Percentiles rank a stretch among this genome's conserved stretches.
These are phyloP conservation scores for Panicum hallii DNA, from an alignment of 202 grass and related monocot species.

Conservation along the genomic window DNA sequence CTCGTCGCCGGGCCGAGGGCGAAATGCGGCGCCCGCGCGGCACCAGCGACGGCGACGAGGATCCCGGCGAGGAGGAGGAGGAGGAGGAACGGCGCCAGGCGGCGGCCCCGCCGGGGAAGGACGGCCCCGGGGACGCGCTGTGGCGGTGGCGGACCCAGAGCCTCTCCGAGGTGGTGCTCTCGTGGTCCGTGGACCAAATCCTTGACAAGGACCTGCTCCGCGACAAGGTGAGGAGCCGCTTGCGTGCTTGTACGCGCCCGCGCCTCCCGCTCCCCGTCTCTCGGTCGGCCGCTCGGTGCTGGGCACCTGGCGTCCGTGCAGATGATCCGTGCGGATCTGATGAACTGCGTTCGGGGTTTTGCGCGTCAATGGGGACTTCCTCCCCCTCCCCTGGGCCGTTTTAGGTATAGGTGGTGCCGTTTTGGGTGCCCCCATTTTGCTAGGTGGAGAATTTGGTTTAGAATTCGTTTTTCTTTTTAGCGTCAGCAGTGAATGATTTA, in stretches of 20 bases:
- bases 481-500: not conserved
- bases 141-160: constrained; percentile 44
- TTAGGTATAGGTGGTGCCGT: constrained; percentile 1
- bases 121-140: constrained; percentile 28
- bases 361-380: not conserved
- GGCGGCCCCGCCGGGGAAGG: not conserved
- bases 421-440: constrained; percentile 24
- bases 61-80: constrained; percentile 36
- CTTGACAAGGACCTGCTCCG: constrained; percentile 70
- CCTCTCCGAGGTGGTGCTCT: constrained; percentile 63
- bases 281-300: constrained; percentile 24
- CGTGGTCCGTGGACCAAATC: constrained; percentile 76
- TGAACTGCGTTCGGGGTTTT: constrained; percentile 14
- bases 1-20: constrained; percentile 32
- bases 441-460: constrained; percentile 14
- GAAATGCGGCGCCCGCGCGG: constrained; percentile 42
- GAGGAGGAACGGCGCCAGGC: not conserved
- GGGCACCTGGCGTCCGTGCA: not conserved
- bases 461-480: not conserved
- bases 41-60: constrained; percentile 24
- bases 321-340: constrained; percentile 37
- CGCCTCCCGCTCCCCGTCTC: not conserved
- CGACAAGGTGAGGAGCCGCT: constrained; percentile 57
- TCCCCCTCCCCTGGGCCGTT: not conserved
- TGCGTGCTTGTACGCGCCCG: not conserved